Evolutionary conservation across 345 rosid species (phyloP).

Genomic region (Passiflora organensis): DNA sequence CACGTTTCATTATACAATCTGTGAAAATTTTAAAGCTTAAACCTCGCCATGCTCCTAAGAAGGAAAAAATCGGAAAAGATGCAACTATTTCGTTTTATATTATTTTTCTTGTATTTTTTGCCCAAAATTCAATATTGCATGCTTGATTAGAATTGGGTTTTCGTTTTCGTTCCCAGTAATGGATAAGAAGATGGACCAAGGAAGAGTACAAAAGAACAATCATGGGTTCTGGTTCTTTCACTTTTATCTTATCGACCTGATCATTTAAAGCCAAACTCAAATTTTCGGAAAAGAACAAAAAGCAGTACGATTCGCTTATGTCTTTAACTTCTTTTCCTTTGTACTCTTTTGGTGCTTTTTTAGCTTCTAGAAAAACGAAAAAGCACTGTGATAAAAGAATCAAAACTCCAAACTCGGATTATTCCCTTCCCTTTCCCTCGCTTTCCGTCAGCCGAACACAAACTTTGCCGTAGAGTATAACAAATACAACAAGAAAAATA

Average conservation of each 20-base stretch:
- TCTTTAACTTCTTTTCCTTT: neutral
- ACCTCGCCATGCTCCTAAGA: too few relatives aligned
- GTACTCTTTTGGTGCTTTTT: neutral
- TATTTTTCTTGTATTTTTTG: neutral
- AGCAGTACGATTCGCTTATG: neutral
- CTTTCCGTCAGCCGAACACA: neutral
- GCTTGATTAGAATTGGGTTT: neutral
- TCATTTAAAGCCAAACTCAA: neutral
- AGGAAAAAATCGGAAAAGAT: too few relatives aligned
- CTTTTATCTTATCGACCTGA: too few relatives aligned
- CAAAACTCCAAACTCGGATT: neutral
- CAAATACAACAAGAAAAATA: too few relatives aligned
- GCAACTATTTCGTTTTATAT: too few relatives aligned
- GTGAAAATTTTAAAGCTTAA: too few relatives aligned
- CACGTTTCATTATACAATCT: neutral
- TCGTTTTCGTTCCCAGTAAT: too few relatives aligned
- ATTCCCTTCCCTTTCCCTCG: slow-evolving; percentile 2
- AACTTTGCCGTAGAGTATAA: neutral
- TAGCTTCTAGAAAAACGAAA: neutral
- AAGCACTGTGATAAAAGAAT: neutral
- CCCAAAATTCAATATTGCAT: neutral
- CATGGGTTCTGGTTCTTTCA: neutral
- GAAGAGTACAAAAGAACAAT: slow-evolving; percentile 8
- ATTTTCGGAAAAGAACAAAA: neutral
- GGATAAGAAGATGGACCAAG: slow-evolving; percentile 3